Evolutionary conservation across 148 eudicot genomes (phyloP).

Genomic region (Amaranthus palmeri): DNA sequence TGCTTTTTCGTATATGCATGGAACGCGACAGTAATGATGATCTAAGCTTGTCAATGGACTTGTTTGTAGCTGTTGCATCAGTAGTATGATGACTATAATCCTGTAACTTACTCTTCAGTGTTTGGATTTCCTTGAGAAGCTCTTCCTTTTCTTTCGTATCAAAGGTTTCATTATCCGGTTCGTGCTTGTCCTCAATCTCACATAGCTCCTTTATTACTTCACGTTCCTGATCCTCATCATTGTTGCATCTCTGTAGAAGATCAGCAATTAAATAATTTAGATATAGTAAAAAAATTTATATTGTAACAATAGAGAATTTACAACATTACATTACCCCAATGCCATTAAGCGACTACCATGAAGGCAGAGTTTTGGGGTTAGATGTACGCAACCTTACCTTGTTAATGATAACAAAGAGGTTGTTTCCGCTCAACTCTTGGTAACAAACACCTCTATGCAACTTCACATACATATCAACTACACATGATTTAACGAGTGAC

Average conservation of each 20-base stretch:
- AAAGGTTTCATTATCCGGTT: slow-evolving; percentile 26
- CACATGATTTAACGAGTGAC: too few species aligned
- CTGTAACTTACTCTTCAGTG: slow-evolving; percentile 53
- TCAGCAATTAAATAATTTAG: not conserved
- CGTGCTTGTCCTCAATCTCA: slow-evolving; percentile 42
- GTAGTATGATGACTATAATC: slow-evolving; percentile 36
- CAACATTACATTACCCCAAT: too few species aligned
- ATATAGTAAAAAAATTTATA: not conserved
- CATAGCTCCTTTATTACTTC: slow-evolving; percentile 50
- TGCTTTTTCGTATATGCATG: slow-evolving; percentile 63
- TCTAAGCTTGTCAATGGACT: slow-evolving; percentile 57
- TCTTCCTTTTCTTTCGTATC: slow-evolving; percentile 68
- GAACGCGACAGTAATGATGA: slow-evolving; percentile 75
- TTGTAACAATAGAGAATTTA: not conserved
- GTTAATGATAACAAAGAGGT: too few species aligned
- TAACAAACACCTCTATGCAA: too few species aligned
- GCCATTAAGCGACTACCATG: too few species aligned
- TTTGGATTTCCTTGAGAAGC: slow-evolving; percentile 72
- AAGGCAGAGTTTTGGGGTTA: too few species aligned
- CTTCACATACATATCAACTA: too few species aligned
- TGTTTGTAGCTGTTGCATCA: slow-evolving; percentile 42
- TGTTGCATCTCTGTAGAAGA: slow-evolving; percentile 7
- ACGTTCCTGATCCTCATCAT: slow-evolving; percentile 36
- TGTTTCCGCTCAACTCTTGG: too few species aligned
- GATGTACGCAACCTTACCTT: too few species aligned